These are phyloP conservation scores for Iberis amara DNA, from an alignment of 441 rosid genomes.

Conservation along the genomic window DNA sequence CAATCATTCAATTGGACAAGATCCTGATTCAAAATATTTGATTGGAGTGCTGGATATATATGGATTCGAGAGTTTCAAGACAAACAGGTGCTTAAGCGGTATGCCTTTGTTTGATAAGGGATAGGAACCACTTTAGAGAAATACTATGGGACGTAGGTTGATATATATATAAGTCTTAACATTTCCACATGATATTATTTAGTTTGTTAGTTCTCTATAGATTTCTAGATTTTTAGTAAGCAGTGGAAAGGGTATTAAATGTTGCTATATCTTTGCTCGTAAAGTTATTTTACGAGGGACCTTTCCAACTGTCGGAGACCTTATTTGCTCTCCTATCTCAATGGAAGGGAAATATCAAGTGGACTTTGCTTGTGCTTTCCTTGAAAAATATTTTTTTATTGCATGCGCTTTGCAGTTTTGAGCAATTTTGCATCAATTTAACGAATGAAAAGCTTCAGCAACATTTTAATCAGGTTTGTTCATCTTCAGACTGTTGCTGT, in stretches of 20 bases:
- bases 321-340: conserved; percentile 8
- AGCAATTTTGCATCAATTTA: conserved; percentile 97
- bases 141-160: conserved; percentile 10
- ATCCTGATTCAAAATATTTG: conserved; percentile 58
- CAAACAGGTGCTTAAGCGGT: conserved; percentile 86
- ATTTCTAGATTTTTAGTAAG: conserved; percentile 19
- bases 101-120: conserved; percentile 44
- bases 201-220: conserved; percentile 15
- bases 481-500: conserved; percentile 15
- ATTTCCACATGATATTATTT: conserved; percentile 15
- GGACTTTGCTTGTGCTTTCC: conserved; percentile 19
- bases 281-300: background rate
- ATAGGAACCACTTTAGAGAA: conserved; percentile 21
- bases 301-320: conserved; percentile 7
- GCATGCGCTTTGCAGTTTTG: conserved; percentile 47
- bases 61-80: conserved; percentile 93
- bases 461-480: conserved; percentile 86
- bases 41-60: conserved; percentile 87
- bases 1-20: conserved; percentile 79
- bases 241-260: conserved; percentile 14
- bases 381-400: conserved; percentile 20
- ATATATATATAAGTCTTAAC: background rate
- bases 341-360: conserved; percentile 12
- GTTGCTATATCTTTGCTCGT: conserved; percentile 9
- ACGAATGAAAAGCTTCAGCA: conserved; percentile 98